A percentile compares a stretch with the other conserved stretches of the same genome.
Conservation (phyloP, 176 grass and related monocot species). For the Pontederia paniculata region DNA sequence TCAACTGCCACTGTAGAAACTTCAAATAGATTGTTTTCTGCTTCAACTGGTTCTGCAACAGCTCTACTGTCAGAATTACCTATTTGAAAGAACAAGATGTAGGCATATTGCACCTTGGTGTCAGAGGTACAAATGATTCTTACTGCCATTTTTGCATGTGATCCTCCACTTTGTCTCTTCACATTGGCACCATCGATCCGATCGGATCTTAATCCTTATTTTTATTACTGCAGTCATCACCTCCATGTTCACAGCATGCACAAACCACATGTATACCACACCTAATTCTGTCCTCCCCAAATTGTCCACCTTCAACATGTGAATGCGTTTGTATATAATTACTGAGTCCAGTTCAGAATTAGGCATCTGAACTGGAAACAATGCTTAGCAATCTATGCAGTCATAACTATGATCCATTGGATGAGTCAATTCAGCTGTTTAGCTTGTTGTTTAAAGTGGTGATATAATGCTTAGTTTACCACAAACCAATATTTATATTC, state of each 20-base stretch:
- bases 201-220: slow-evolving; percentile 58
- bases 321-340: slow-evolving; percentile 19
- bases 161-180: too few species aligned
- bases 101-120: slow-evolving; percentile 60
- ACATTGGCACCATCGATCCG: not conserved
- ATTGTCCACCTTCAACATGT: slow-evolving; percentile 32
- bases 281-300: slow-evolving; percentile 49
- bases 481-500: too few species aligned
- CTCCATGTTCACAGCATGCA: slow-evolving; percentile 38
- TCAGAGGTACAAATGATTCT: slow-evolving; percentile 22
- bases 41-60: slow-evolving; percentile 28
- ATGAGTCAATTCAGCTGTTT: too few species aligned
- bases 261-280: slow-evolving; percentile 39
- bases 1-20: slow-evolving; percentile 1
- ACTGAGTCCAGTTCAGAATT: not conserved
- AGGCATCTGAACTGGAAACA: not conserved
- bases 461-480: not conserved
- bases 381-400: too few species aligned
- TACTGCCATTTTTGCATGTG: not conserved
- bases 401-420: too few species aligned
- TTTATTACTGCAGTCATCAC: not conserved
- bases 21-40: slow-evolving; percentile 31
- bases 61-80: slow-evolving; percentile 35
- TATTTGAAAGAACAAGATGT: slow-evolving; percentile 59
- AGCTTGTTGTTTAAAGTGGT: too few species aligned